Base-by-base conservation (phyloP, 2,329 filamentous ascomycete species). In the Drechslera avenae region DNA sequence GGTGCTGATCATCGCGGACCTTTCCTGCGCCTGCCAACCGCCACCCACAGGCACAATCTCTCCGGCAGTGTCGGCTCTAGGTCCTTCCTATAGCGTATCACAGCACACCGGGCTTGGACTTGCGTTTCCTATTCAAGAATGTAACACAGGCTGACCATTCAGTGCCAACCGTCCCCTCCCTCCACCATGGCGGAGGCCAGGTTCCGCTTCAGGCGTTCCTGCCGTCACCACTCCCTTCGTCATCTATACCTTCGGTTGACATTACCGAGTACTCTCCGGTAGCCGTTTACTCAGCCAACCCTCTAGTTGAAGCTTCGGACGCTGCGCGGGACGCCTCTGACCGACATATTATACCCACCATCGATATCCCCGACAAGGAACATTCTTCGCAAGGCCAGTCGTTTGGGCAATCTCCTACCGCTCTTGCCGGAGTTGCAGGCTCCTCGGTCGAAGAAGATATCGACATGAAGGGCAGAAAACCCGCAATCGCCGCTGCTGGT, bases 161-260 rank as follows among this genome's bases (percentile, higher is more conserved):
- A 73, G 71, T 73, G 71, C 66, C 69, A 47, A 61, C 72, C 57
- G 62, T 67, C 23, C 68, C 69, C 51, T 71, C 66, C 63, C 45
- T 63, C 45, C 69, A 70, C 41, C 47, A 71, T 68, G 68, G 63
- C 54, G 67, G 63, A 52, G 68, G 54, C 57, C 71, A 73, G 64
- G 62, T 64, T 57, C 71, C 69, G 52, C 66, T 73, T 56, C 62
- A 55, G 28, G 57, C 44, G 42, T 50, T 52, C 51, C 52, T 71
- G 43, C 64, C 68, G 43, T 59, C 64, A 47, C 48, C 59, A 44
- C 59, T 63, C 51, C 54, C 57, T 18, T 33, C 61, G 50, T 56
- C 60, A 43, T 56, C 63, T 50, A 60, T 59, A 55, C 52, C 63
- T 44, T 49, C 60, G 40, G 48, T 60, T 31, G 23, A 62, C 13